Evolutionary conservation across 768 basidiomycete genomes (phyloP), one percentile per base, ranked within the genome.

Genomic region (Nevesoporus exiguus): DNA sequence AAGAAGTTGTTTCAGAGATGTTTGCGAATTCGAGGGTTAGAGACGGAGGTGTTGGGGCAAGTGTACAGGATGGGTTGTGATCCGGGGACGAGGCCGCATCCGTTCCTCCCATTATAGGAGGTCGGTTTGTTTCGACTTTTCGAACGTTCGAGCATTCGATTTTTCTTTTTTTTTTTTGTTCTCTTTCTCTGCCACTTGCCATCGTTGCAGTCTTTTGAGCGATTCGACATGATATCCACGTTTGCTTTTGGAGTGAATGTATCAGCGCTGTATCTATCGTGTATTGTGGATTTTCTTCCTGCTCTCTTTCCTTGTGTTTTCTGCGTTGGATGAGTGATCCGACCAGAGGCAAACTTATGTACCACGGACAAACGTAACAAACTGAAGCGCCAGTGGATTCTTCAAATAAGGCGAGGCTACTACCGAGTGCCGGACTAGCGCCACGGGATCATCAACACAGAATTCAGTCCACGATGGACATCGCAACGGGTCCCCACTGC

Each of bases 1-100:
- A 86, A 84, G 73, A 87, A 82, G 69, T 69, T 90, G 44, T 89
- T 88, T 73, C 85, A 88, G 68, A 80, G 77, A 57, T 91, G 90
- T 67, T 73, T 91, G 47, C 79, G 82, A 56, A 72, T 93, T 44
- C 79, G 86, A 17, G 88, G 85, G 31, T 71, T 90, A 55, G 82
- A 86, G 57, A 58, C 74, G 13, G 77, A 79, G 25, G 77, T 72
- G 55, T 71, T 90, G 41, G 76, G 81, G 42, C 76, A 81, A 40
- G 82, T 73, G 44, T 62, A 72, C 39, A 62, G 58, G 49, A 66
- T 75, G 70, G 76, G 73, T 63, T 58, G 64, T 7, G 67, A 67
- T 25, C 61, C 62, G 25, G 48, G n/a, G 42, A 25, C 43, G 51
- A 47, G 51, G 27, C 60, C 62, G 25, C 48, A 54, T 14, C 62